Base-by-base conservation (phyloP, 164 flowering plant species). In the Akebia trifoliata region DNA sequence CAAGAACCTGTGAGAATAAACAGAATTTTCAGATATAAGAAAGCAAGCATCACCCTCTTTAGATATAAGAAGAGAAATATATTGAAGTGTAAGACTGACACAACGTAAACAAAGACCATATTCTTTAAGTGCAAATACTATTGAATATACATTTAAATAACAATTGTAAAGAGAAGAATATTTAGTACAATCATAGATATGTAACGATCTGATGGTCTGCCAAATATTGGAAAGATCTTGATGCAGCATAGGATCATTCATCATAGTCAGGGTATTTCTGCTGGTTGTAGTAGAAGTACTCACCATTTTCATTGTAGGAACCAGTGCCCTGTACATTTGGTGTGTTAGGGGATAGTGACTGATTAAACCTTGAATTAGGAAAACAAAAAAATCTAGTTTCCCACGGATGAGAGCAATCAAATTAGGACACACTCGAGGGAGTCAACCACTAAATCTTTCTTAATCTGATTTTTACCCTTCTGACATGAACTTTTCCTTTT, bases 251-350 rank as follows among this genome's bases (percentile, higher is more conserved):
- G 36, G 35, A 17, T 56, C 37, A 56, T 31, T 42, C 59, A 21
- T 56, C 26, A 22, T 11, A 14, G 25, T 46, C 24, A 7, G 25
- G 29, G 36, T 56, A 42, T 39, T 31, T 40, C 4, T 29, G 15
- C n/a, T 56, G 48, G 15, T 40, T 31, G 37, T 39, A 29, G 26
- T 56, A 32, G 47, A 40, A 40, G 49, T 54, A 38, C 8, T 20
- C 34, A 12, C 30, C 37, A 15, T 30, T 38, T 26, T 44, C 49
- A 20, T n/a, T 22, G 46, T 28, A 56, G 49, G 10, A 56, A 25
- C 42, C 37, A 14, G 40, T 38, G 31, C 49, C 49, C 49, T 42
- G 59, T 11, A 56, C 36, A 21, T 18, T 28, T 40, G 7, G 35
- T n/a, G 36, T 38, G 46, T 54, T 54, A 54, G 37, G 8, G 12